These are phyloP conservation scores for Aspergillus chevalieri DNA, from an alignment of 2,329 filamentous ascomycete species.

Conservation along the genomic window DNA sequence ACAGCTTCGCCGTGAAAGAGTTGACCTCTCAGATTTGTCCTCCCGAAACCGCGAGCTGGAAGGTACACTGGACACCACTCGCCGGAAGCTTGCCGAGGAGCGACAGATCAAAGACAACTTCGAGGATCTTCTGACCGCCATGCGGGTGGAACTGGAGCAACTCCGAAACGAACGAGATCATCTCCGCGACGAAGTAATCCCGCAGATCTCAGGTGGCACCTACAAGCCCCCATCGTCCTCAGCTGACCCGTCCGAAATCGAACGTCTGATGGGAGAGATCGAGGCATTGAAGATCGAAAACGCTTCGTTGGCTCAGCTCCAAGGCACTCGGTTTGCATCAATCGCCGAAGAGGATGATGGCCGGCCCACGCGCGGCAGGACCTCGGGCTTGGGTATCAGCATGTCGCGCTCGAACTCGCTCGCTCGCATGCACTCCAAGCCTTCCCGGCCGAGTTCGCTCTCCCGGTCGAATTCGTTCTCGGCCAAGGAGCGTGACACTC, in stretches of 20 bases:
- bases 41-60: slow-evolving; percentile 73
- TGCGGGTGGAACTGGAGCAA: slow-evolving; percentile 74
- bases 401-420: slow-evolving; percentile 63
- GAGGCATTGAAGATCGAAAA: slow-evolving; percentile 55
- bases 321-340: slow-evolving; percentile 48
- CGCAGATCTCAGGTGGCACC: slow-evolving; percentile 51
- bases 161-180: slow-evolving; percentile 78
- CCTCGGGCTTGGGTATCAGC: slow-evolving; percentile 47
- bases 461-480: slow-evolving; percentile 53
- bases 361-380: slow-evolving; percentile 35
- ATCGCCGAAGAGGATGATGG: slow-evolving; percentile 55
- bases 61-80: slow-evolving; percentile 70
- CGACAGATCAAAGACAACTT: slow-evolving; percentile 85
- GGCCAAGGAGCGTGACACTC: slow-evolving; percentile 53
- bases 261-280: slow-evolving; percentile 81
- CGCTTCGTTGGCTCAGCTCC: slow-evolving; percentile 42
- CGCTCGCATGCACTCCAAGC: slow-evolving; percentile 48
- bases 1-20: slow-evolving; percentile 48
- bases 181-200: slow-evolving; percentile 79
- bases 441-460: slow-evolving; percentile 44
- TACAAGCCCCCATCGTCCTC: not conserved
- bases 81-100: slow-evolving; percentile 77
- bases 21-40: slow-evolving; percentile 40
- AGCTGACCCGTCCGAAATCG: slow-evolving; percentile 43
- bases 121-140: slow-evolving; percentile 78